Evolutionary conservation across 768 basidiomycete genomes (phyloP), one percentile per base, ranked within the genome.

Genomic region (Trametes villosa): DNA sequence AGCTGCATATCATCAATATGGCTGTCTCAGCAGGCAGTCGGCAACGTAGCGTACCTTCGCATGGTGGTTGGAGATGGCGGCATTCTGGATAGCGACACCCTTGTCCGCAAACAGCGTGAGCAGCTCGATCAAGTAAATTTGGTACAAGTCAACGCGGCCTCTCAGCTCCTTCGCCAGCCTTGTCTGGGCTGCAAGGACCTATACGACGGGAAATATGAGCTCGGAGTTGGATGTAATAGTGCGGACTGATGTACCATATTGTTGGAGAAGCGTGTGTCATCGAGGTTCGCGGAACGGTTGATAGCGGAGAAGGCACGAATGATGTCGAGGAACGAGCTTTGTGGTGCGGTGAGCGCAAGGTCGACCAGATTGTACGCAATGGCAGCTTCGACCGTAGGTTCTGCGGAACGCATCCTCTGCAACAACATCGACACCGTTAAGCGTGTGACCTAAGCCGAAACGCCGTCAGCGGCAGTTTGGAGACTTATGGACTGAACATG

Each of bases 301-400:
- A 96, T 91, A 22, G 82, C 76, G 7, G 94, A 94, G 71, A 97
- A 94, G 0, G 88, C 86, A 45, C 86, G 81, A 51, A 94, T 87
- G 59, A 96, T 89, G 61, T 98, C 96, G 24, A 83, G 73, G 67
- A 98, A 94, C 3, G 92, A 83, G 55, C 80, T 82, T 61, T 87
- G 83, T 1, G 91, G 88, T 0, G 93, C 91, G 48, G 83, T 81
- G 41, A 96, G 78, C 1, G 94, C 95, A 18, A 98, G 80, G 60
- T 96, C 93, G 8, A 96, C 94, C 13, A 98, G 80, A 69, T 94
- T 96, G 70, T 91, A 90, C 2, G 94, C 89, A 60, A 97, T 96
- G 1, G 92, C 90, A 26, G 94, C 92, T 73, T 98, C 94, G 17
- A 94, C 90, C 0, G 87, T 86, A 0, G 92, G 88, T 67, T 97